These are phyloP conservation scores for Macrolepiota dolichaula DNA, from an alignment of 768 basidiomycete species.

Conservation along the genomic window DNA sequence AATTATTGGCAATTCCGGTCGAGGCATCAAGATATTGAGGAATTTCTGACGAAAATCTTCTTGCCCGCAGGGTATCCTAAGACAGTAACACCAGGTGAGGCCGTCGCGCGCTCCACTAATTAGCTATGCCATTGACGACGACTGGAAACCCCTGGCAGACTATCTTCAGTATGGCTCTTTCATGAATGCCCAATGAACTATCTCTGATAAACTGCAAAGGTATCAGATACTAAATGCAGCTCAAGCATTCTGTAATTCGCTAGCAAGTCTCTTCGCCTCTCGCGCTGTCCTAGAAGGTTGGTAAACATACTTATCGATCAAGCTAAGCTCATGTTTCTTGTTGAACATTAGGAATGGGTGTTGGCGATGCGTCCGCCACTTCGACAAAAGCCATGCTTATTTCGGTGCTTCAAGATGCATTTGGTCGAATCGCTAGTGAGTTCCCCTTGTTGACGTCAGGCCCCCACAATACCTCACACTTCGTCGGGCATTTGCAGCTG, in stretches of 20 bases:
- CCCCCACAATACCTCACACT: background rate
- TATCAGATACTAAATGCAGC: slow-evolving; percentile 65
- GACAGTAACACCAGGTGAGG: slow-evolving; percentile 14
- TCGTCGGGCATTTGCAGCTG: slow-evolving; percentile 38
- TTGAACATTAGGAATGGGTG: slow-evolving; percentile 50
- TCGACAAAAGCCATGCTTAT: slow-evolving; percentile 64
- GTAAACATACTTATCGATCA: background rate
- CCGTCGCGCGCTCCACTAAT: background rate
- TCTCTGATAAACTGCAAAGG: slow-evolving; percentile 28
- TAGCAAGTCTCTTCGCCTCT: slow-evolving; percentile 61
- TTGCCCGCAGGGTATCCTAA: slow-evolving; percentile 15
- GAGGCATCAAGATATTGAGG: background rate
- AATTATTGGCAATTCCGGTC: background rate
- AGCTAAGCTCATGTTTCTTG: background rate
- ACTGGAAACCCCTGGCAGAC: slow-evolving; percentile 32
- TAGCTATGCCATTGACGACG: too few species aligned
- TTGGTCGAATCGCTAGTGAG: slow-evolving; percentile 62
- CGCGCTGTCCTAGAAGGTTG: slow-evolving; percentile 66
- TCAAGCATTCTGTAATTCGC: slow-evolving; percentile 69
- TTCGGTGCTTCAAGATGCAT: slow-evolving; percentile 63
- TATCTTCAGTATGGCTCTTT: slow-evolving; percentile 44
- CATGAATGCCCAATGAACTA: background rate
- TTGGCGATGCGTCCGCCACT: slow-evolving; percentile 64
- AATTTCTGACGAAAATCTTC: slow-evolving; percentile 11
- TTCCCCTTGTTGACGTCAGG: background rate